phyloP scores from a whole-genome alignment of 2,329 filamentous ascomycete species.

The Penicillium sp. region DNA sequence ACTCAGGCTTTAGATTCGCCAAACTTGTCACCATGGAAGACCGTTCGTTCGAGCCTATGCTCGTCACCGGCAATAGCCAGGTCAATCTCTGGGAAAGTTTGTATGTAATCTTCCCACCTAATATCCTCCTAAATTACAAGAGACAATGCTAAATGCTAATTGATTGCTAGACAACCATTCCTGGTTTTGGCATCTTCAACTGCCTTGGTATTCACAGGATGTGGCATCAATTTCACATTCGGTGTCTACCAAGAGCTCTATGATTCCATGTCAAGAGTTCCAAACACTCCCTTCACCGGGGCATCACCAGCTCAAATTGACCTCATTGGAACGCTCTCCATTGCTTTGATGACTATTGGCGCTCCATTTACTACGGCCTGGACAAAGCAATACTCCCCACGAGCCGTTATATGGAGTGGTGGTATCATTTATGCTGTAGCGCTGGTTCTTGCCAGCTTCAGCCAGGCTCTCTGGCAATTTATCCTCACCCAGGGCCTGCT shows the following conservation, averaged over 20 bases:
- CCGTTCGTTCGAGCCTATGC: constrained; percentile 15
- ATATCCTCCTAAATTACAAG: not conserved
- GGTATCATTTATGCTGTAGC: constrained; percentile 38
- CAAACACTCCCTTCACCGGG: constrained; percentile 43
- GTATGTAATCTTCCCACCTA: not conserved
- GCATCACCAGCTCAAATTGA: constrained; percentile 47
- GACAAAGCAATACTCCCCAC: constrained; percentile 44
- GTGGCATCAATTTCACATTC: constrained; percentile 49
- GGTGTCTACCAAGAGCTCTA: constrained; percentile 51
- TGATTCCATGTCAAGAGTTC: constrained; percentile 38
- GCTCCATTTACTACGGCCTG: constrained; percentile 44
- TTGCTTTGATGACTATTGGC: constrained; percentile 46
- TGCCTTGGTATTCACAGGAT: constrained; percentile 42
- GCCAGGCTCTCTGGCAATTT: constrained; percentile 42
- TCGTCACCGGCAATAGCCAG: constrained; percentile 5
- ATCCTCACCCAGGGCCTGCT: constrained; percentile 45
- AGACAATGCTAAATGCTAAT: not conserved
- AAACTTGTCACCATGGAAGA: not conserved
- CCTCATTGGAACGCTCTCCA: constrained; percentile 46
- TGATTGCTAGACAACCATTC: constrained; percentile 15
- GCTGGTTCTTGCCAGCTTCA: constrained; percentile 42
- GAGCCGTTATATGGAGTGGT: constrained; percentile 37
- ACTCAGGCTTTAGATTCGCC: not conserved
- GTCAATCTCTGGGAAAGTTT: constrained; percentile 10
- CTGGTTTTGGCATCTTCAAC: constrained; percentile 25